Evolutionary conservation across 1,139 yeast species (phyloP).

Genomic region (Blastobotrys aristatus): DNA sequence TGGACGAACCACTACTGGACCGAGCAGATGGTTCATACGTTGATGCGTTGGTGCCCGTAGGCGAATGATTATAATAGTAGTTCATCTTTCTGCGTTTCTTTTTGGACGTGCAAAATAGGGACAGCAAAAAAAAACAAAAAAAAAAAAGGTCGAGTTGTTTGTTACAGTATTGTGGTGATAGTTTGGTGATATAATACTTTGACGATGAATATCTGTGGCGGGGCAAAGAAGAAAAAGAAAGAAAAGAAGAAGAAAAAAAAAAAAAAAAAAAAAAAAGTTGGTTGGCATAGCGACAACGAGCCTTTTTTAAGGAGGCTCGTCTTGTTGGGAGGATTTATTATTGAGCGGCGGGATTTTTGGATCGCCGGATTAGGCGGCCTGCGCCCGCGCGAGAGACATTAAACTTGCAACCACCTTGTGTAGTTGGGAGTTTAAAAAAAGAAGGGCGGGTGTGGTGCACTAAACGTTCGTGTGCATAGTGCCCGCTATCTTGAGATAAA

Average conservation of each 20-base stretch:
- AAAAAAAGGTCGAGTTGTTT: neutral
- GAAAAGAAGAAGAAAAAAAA: neutral
- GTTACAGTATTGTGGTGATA: too few species aligned
- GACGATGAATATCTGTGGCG: too few species aligned
- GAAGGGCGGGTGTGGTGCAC: too few species aligned
- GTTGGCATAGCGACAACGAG: too few species aligned
- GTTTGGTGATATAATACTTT: too few species aligned
- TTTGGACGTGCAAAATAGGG: neutral
- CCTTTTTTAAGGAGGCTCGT: too few species aligned
- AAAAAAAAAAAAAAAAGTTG: neutral
- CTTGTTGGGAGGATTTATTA: neutral
- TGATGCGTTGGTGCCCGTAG: neutral
- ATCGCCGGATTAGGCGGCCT: neutral
- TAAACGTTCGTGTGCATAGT: too few species aligned
- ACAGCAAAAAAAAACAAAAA: neutral
- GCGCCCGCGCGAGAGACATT: neutral
- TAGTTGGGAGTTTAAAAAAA: too few species aligned
- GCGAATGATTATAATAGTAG: constrained; percentile 11
- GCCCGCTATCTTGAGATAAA: too few species aligned
- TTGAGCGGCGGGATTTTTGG: neutral
- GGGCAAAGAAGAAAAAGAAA: neutral
- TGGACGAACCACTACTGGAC: constrained; percentile 6
- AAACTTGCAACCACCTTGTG: neutral
- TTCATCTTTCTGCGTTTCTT: constrained; percentile 7
- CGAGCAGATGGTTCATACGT: neutral